Conservation (phyloP, 257 asterid genomes). For the Linderniella brevidens region DNA sequence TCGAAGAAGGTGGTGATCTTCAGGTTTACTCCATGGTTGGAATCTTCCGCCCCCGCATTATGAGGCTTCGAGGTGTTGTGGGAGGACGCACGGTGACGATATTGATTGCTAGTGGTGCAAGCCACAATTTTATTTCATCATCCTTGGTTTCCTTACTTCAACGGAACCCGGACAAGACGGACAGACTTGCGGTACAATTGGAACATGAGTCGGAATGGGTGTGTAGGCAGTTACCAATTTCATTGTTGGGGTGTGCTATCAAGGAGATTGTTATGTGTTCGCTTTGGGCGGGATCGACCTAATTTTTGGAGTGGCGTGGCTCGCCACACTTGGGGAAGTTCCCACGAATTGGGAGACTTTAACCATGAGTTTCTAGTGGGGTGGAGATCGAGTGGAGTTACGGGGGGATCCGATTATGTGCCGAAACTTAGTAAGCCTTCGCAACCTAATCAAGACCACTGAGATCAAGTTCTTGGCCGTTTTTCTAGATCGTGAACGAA, state of each 20-base stretch:
- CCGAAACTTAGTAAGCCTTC: neutral
- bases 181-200: neutral
- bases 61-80: neutral
- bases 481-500: neutral
- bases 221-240: neutral
- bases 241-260: neutral
- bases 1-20: neutral
- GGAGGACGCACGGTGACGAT: neutral
- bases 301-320: neutral
- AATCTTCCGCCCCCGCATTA: neutral
- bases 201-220: neutral
- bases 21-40: neutral
- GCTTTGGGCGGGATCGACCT: no score
- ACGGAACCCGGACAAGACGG: neutral
- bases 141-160: neutral
- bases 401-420: neutral
- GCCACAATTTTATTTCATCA: neutral
- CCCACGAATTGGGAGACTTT: neutral
- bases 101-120: constrained; percentile 2
- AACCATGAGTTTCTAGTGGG: neutral
- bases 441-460: neutral
- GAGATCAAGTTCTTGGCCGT: neutral
- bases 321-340: neutral
- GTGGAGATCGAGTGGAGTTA: neutral
- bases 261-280: neutral